Evolutionary conservation across 2,329 filamentous ascomycete species (phyloP), one percentile per base, ranked within the genome.

Genomic region (Beauveria pseudobassiana): DNA sequence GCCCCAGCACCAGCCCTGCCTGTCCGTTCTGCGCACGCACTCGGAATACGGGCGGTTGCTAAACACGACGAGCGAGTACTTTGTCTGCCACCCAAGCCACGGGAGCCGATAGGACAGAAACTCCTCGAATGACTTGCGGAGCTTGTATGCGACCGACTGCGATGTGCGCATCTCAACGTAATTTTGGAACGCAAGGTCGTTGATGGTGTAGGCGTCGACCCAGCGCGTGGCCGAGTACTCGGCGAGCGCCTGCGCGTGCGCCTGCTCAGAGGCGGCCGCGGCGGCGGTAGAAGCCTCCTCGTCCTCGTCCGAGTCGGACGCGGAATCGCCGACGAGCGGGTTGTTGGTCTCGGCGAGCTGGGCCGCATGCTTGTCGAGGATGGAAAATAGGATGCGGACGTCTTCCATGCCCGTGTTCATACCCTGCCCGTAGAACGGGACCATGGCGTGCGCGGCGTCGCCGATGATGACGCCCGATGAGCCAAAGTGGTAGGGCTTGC

Each of bases 361-460:
- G 1, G 80, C 77, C 14, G 8, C 16, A 66, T 92, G 80, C 66
- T 84, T 83, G 74, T 97, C 93, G 1, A 98, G 80, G 49, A 89
- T 81, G 0, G 87, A 85, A 74, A 96, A 99, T 1, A 99, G 83
- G 5, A 96, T 87, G 8, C 89, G 87, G 14, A 99, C 92, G 69
- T 97, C 93, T 76, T 99, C 95, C 48, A 99, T 84, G 0, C 95
- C 95, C 0, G 95, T 90, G 70, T 99, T 99, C 87, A 99, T 96
- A 43, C 95, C 95, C 74, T 99, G 95, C 0, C 95, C 95, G 73
- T 98, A 99, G 75, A 99, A 99, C 0, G 95, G 95, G 0, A 99
- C 92, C 87, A 99, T 97, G 62, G 96, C 95, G 73, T 99, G 95
- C 0, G 95, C 93, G 8, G 95, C 92, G 72, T 99, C 95, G 63